A percentile compares a stretch with the other conserved stretches of the same genome.
Conservation (phyloP, 1,284 basidiomycete genomes). For the Apiotrichum akiyoshidainum region DNA sequence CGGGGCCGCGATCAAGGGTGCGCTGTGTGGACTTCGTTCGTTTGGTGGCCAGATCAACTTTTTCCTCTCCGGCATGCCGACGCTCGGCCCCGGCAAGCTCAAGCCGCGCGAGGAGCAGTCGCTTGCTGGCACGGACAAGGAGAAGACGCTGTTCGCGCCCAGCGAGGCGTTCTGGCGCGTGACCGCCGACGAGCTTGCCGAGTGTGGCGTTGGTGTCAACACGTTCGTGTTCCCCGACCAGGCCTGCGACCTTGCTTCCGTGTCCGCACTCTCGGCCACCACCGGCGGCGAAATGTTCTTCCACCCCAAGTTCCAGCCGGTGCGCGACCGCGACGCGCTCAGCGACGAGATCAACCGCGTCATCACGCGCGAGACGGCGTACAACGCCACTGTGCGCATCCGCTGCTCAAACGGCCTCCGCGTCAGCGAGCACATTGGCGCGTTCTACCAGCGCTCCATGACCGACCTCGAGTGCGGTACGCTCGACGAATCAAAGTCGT, state of each 20-base stretch:
- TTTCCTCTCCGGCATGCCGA: constrained; percentile 77
- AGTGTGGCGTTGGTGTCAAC: constrained; percentile 86
- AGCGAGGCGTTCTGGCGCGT: constrained; percentile 74
- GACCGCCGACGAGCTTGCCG: constrained; percentile 80
- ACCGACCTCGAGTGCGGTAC: constrained; percentile 78
- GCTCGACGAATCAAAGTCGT: constrained; percentile 75
- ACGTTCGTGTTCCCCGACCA: constrained; percentile 80
- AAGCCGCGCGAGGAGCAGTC: constrained; percentile 64
- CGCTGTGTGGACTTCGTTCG: constrained; percentile 70
- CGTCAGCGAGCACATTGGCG: constrained; percentile 70
- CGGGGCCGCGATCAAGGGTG: constrained; percentile 73
- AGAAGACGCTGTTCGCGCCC: constrained; percentile 72
- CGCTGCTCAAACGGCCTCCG: constrained; percentile 83
- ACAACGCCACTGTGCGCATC: constrained; percentile 76
- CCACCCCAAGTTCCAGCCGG: constrained; percentile 80
- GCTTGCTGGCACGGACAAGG: constrained; percentile 85
- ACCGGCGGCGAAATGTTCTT: constrained; percentile 94
- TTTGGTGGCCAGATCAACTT: constrained; percentile 81
- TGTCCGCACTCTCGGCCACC: constrained; percentile 68
- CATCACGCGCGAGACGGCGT: constrained; percentile 69
- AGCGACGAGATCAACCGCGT: constrained; percentile 70
- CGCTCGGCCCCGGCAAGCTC: constrained; percentile 70
- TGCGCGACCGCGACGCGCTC: constrained; percentile 66
- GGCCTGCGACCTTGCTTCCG: constrained; percentile 82
- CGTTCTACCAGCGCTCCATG: constrained; percentile 71